A percentile compares a stretch with the other conserved stretches of the same genome.
These are phyloP conservation scores for Cryptosporidium sp. DNA, from an alignment of 169 alveolate species.

Conservation along the genomic window DNA sequence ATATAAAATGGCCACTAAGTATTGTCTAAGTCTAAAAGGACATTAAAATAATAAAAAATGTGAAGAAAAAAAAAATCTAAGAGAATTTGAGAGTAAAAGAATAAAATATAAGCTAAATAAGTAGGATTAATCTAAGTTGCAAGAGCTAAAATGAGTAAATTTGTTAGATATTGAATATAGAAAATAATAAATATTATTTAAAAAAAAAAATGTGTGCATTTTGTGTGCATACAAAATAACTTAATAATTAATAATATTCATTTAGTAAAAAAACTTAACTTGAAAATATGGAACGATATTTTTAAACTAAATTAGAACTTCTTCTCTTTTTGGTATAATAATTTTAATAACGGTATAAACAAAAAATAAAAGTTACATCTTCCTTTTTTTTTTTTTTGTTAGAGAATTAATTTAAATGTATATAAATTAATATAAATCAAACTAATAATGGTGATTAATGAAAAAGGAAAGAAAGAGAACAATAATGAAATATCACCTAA, in stretches of 20 bases:
- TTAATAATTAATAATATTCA: too few species aligned
- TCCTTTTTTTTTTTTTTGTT: not conserved
- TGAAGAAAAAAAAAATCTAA: not conserved
- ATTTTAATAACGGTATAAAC: not conserved
- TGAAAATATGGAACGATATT: not conserved
- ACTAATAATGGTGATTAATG: conserved; percentile 12
- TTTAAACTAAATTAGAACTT: not conserved
- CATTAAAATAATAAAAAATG: not conserved
- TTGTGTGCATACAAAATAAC: not conserved
- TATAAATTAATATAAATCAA: conserved; percentile 2
- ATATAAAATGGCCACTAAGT: not conserved
- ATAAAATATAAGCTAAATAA: not conserved
- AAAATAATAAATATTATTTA: too few species aligned
- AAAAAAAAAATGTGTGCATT: too few species aligned
- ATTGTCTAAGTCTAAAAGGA: conserved; percentile 15
- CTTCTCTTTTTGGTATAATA: not conserved
- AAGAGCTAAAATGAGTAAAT: too few species aligned
- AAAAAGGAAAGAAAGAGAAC: not conserved
- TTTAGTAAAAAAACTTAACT: too few species aligned
- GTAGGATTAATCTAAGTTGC: not conserved
- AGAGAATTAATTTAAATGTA: not conserved
- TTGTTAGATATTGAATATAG: not conserved
- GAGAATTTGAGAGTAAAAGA: not conserved
- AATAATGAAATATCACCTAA: not conserved
- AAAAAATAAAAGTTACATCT: not conserved